phyloP scores from a whole-genome alignment of 371 early-diverging fungal species.

The Syncephalastrum sp. region DNA sequence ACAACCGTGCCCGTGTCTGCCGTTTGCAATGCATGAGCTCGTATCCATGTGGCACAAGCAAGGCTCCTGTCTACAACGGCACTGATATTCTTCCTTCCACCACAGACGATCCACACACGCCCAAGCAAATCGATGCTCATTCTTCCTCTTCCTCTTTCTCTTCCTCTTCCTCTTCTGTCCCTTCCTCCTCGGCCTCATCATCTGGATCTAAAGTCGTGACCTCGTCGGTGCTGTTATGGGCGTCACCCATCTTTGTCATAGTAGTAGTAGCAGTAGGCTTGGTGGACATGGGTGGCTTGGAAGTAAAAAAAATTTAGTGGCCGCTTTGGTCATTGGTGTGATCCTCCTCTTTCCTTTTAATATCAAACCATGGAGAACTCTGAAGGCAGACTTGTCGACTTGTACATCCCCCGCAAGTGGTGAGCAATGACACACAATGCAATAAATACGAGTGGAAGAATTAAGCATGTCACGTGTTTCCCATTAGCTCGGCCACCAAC shows the following conservation, averaged over 20 bases:
- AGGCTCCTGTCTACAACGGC: slow-evolving; percentile 9
- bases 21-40: slow-evolving; percentile 9
- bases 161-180: slow-evolving; percentile 1
- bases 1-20: slow-evolving; percentile 6
- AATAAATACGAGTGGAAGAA: neutral
- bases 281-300: slow-evolving; percentile 8
- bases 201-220: too few species aligned
- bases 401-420: slow-evolving; percentile 97
- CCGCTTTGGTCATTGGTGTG: slow-evolving; percentile 70
- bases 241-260: neutral
- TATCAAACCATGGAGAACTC: slow-evolving; percentile 60
- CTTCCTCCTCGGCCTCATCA: neutral
- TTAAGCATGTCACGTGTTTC: slow-evolving; percentile 3
- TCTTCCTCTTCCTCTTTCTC: neutral
- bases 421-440: slow-evolving; percentile 32
- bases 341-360: slow-evolving; percentile 3
- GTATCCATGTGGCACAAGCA: slow-evolving; percentile 7
- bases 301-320: slow-evolving; percentile 63
- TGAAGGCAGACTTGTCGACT: slow-evolving; percentile 80
- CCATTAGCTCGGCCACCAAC: slow-evolving; percentile 51
- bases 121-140: too few species aligned
- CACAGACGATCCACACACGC: too few species aligned
- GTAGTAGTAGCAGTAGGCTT: neutral
- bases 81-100: neutral
- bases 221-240: slow-evolving; percentile 1